Conservation (phyloP, 139 green algal genomes). For the Chlamydomonas sp. region DNA sequence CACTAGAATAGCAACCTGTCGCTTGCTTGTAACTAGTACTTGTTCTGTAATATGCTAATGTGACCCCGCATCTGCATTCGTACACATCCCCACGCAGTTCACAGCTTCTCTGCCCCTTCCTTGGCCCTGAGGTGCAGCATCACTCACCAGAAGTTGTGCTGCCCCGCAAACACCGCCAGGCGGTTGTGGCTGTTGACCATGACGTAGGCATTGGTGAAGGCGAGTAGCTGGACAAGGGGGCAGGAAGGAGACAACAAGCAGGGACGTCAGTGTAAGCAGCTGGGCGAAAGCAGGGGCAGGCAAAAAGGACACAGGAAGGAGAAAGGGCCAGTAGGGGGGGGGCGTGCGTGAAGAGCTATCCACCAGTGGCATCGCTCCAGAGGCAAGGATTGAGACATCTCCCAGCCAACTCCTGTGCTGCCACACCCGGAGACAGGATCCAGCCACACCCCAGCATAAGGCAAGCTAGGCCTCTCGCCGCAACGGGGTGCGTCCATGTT, state of each 20-base stretch:
- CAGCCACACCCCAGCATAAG: too few relatives aligned
- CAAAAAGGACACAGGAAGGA: too few relatives aligned
- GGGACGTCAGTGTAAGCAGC: neutral
- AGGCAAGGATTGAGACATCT: too few relatives aligned
- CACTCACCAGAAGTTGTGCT: conserved; percentile 38
- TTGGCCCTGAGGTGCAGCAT: neutral
- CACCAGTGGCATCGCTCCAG: too few relatives aligned
- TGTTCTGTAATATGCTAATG: neutral
- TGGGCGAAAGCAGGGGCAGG: too few relatives aligned
- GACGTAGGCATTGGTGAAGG: conserved; percentile 46
- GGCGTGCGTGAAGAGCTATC: too few relatives aligned
- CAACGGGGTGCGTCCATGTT: too few relatives aligned
- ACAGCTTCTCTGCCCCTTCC: neutral
- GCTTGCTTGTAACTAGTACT: too few relatives aligned
- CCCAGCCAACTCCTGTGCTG: neutral
- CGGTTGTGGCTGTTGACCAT: conserved; percentile 49
- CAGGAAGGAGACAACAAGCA: neutral
- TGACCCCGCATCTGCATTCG: neutral
- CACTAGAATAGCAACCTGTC: too few relatives aligned
- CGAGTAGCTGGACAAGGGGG: conserved; percentile 26
- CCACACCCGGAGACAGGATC: neutral
- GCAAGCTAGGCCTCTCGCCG: too few relatives aligned
- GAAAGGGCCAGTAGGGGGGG: too few relatives aligned
- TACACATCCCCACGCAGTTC: neutral
- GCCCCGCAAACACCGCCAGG: conserved; percentile 43